Percentiles rank a stretch among this genome's conserved stretches.
These are phyloP conservation scores for Russula compacta DNA, from an alignment of 768 basidiomycete species.

Conservation along the genomic window DNA sequence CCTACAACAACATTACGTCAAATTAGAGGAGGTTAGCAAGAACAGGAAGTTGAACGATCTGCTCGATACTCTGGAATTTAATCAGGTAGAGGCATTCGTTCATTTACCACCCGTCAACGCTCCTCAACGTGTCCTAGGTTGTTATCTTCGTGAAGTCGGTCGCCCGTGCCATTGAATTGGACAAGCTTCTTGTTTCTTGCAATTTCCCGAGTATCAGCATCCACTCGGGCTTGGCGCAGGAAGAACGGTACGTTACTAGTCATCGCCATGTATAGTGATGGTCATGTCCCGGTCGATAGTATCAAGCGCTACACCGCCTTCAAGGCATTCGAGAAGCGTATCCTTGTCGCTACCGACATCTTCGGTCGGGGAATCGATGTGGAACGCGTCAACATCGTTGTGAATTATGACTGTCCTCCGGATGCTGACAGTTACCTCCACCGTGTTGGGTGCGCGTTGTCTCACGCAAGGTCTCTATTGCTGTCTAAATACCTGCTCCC, in stretches of 20 bases:
- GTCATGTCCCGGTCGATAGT: constrained; percentile 31
- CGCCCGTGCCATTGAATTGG: constrained; percentile 90
- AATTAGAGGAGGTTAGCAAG: constrained; percentile 89
- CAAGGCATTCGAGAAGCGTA: constrained; percentile 99
- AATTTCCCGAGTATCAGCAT: constrained; percentile 98
- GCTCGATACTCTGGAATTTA: constrained; percentile 94
- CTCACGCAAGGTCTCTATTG: neutral
- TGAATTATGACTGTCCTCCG: constrained; percentile 97
- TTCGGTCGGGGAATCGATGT: constrained; percentile 99
- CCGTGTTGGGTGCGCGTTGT: constrained; percentile 70
- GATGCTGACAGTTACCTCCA: constrained; percentile 99
- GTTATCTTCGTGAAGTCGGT: constrained; percentile 99
- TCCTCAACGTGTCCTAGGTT: constrained; percentile 46
- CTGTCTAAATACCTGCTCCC: neutral
- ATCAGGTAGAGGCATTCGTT: constrained; percentile 56
- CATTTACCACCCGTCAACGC: neutral
- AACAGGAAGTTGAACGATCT: constrained; percentile 96
- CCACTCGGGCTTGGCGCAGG: constrained; percentile 89
- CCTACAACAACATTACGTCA: constrained; percentile 97
- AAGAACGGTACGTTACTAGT: constrained; percentile 70
- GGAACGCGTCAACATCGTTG: constrained; percentile 97
- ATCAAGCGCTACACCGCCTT: constrained; percentile 95
- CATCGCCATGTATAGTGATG: neutral
- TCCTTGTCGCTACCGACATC: constrained; percentile 97
- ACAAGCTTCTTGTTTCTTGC: constrained; percentile 92